phyloP scores from a whole-genome alignment of 495 filamentous ascomycete genomes.

The Hyaloscypha finlandica region DNA sequence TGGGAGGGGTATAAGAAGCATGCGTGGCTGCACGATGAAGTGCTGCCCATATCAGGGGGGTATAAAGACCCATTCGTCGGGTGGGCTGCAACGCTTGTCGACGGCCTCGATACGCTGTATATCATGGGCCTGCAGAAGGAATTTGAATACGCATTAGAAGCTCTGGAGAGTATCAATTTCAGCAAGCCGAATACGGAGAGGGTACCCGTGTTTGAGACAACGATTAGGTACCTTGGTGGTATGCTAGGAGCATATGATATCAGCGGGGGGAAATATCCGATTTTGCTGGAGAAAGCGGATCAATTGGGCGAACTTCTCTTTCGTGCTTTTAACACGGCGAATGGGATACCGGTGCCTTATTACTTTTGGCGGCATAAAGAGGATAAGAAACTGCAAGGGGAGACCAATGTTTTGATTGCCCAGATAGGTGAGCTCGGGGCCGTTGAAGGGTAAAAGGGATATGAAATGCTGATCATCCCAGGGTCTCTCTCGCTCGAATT shows the following conservation, averaged over 20 bases:
- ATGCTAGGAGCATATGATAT: slow-evolving; percentile 80
- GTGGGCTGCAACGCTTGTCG: slow-evolving; percentile 92
- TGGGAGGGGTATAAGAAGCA: slow-evolving; percentile 82
- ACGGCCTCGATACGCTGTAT: slow-evolving; percentile 88
- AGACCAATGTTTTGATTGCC: neutral
- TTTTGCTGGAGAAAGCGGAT: slow-evolving; percentile 80
- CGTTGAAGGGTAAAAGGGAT: neutral
- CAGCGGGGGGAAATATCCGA: slow-evolving; percentile 64
- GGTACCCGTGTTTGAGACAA: slow-evolving; percentile 83
- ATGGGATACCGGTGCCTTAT: slow-evolving; percentile 81
- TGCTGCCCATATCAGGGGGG: slow-evolving; percentile 63
- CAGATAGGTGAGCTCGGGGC: neutral
- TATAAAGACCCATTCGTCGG: slow-evolving; percentile 77
- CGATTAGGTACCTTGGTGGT: slow-evolving; percentile 83
- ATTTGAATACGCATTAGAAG: slow-evolving; percentile 78
- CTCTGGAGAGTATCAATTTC: slow-evolving; percentile 82
- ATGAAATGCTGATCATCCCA: slow-evolving; percentile 37
- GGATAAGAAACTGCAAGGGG: slow-evolving; percentile 38
- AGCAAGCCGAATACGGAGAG: slow-evolving; percentile 61
- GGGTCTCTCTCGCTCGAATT: slow-evolving; percentile 87
- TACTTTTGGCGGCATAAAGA: slow-evolving; percentile 37
- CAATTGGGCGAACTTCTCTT: slow-evolving; percentile 87
- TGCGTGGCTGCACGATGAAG: slow-evolving; percentile 83
- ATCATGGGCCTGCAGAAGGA: slow-evolving; percentile 89
- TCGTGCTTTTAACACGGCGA: slow-evolving; percentile 90